Conservation (phyloP, 2,329 filamentous ascomycete genomes). For the Pseudocercospora crystallina region DNA sequence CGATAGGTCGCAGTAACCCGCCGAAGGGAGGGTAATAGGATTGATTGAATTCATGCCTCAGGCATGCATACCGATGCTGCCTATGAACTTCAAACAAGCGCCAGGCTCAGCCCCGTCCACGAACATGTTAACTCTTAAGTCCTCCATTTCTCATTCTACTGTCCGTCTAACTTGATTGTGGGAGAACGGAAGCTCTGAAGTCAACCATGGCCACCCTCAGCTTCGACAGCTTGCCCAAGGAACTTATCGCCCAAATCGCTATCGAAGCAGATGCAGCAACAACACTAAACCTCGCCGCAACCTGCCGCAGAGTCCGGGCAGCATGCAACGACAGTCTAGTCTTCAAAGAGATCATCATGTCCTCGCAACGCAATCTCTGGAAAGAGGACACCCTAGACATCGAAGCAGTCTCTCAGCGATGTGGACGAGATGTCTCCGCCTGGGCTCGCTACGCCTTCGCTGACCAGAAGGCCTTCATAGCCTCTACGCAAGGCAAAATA, state of each 20-base stretch:
- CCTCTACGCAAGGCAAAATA: no score
- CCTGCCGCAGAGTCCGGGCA: slow-evolving; percentile 13
- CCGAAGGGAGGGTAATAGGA: background rate
- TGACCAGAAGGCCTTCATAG: slow-evolving; percentile 8
- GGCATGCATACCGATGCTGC: background rate
- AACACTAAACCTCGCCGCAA: slow-evolving; percentile 8
- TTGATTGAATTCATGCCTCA: background rate
- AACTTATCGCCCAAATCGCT: slow-evolving; percentile 21
- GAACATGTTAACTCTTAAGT: no score
- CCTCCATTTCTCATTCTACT: no score
- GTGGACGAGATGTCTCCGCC: slow-evolving; percentile 7
- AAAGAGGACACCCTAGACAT: slow-evolving; percentile 6
- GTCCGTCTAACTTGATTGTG: no score
- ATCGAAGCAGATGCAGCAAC: slow-evolving; percentile 13
- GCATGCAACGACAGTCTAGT: slow-evolving; percentile 18
- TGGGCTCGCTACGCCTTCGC: slow-evolving; percentile 20
- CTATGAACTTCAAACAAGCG: no score
- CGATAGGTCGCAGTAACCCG: no score
- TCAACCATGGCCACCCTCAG: slow-evolving; percentile 1
- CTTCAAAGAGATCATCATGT: slow-evolving; percentile 13
- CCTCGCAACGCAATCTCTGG: slow-evolving; percentile 6
- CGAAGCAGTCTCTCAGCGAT: slow-evolving; percentile 6
- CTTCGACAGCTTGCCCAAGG: slow-evolving; percentile 15
- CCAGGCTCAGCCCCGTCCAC: no score
- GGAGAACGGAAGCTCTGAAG: background rate